A percentile compares a stretch with the other conserved stretches of the same genome.
phyloP scores from a whole-genome alignment of 2,329 filamentous ascomycete genomes.

The Fusarium concolor region DNA sequence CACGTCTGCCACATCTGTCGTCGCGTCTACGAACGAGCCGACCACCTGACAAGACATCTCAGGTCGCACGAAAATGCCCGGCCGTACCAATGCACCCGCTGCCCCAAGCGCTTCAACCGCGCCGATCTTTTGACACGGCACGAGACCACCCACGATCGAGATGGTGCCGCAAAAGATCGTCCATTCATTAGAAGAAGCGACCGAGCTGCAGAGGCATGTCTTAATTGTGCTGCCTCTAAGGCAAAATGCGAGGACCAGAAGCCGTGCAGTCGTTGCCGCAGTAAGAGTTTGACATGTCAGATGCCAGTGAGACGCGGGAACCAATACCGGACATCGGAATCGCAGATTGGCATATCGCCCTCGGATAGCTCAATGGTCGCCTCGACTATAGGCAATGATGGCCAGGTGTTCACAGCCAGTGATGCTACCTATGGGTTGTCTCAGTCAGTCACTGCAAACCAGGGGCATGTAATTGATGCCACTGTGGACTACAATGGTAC shows the following conservation, averaged over 20 bases:
- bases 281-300: constrained; percentile 43
- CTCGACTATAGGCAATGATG: constrained; percentile 35
- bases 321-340: constrained; percentile 44
- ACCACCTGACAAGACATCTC: constrained; percentile 44
- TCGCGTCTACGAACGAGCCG: constrained; percentile 45
- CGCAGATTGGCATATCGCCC: constrained; percentile 40
- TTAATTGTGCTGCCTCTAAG: constrained; percentile 46
- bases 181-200: constrained; percentile 45
- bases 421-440: constrained; percentile 32
- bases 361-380: constrained; percentile 41
- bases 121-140: constrained; percentile 45
- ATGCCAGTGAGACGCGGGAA: constrained; percentile 43
- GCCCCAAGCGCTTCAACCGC: constrained; percentile 45
- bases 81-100: constrained; percentile 46
- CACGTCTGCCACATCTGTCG: constrained; percentile 46
- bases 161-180: constrained; percentile 43
- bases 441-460: constrained; percentile 21
- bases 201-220: constrained; percentile 44
- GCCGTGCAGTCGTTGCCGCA: constrained; percentile 45
- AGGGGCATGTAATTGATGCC: constrained; percentile 29
- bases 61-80: constrained; percentile 46
- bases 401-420: constrained; percentile 28
- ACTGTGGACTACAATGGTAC: constrained; percentile 30
- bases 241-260: constrained; percentile 47
- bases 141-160: constrained; percentile 46